Evolutionary conservation across 257 asterid genomes (phyloP), one percentile per base, ranked within the genome.

Genomic region (Echium plantagineum): DNA sequence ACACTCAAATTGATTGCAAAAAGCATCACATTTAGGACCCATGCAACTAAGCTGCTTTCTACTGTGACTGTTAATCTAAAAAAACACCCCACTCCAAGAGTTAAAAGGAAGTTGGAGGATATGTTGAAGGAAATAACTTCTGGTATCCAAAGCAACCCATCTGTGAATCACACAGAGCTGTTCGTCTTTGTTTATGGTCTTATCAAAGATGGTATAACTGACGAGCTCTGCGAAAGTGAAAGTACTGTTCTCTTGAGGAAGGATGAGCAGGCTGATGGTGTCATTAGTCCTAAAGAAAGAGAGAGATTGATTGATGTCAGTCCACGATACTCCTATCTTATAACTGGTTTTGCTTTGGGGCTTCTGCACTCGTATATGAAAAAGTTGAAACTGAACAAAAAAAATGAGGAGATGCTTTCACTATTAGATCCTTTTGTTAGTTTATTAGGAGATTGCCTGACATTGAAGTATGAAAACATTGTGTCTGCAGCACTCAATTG

Each of bases 1-100:
- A 88, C 97, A 63, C 95, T 91, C 59, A 80, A 82, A 75, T 64
- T 88, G 78, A 78, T 88, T 78, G 84, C 98, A 20, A 94, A 77
- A 76, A 85, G 66, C 62, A 60, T 89, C 75, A 84, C 89, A 46
- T 91, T 91, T 85, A 82, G 84, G 68, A 79, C 90, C 24, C 86
- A 88, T 71, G 90, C 83, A 48, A 61, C 77, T 65, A 83, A 88
- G 72, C 78, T 91, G 60, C 90, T 91, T 67, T 80, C 85, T 13
- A 81, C 80, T 60, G 85, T 91, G 73, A 72, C 84, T 42, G 72
- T 21, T 73, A 85, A 84, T 74, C 74, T 85, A 65, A 77, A 81
- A 20, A 80, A 81, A 81, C 88, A 81, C 71, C 87, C 80, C 63
- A 79, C 83, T 18, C 89, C 83, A 65, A 91, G 82, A 67, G 69